A percentile compares a stretch with the other conserved stretches of the same genome.
phyloP scores from a whole-genome alignment of 768 basidiomycete genomes.

The Phaffia tasmanica region DNA sequence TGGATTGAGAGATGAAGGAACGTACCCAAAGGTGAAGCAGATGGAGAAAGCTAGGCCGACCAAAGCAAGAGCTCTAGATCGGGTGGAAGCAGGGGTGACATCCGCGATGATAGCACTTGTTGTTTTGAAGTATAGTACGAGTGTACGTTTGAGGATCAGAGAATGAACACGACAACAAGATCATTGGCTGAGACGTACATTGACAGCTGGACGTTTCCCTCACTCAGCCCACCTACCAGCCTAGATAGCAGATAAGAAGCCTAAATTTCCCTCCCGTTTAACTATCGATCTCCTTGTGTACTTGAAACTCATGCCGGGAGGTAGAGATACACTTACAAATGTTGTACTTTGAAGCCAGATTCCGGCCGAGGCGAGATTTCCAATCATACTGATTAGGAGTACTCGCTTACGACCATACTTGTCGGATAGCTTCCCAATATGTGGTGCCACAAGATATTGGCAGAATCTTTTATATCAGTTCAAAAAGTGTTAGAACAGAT shows the following conservation, averaged over 20 bases:
- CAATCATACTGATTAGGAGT: constrained; percentile 76
- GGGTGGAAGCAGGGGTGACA: constrained; percentile 64
- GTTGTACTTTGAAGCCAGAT: constrained; percentile 74
- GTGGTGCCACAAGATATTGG: constrained; percentile 64
- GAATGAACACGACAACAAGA: not conserved
- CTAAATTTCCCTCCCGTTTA: constrained; percentile 22
- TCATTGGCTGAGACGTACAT: constrained; percentile 51
- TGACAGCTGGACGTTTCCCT: constrained; percentile 93
- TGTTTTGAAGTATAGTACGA: constrained; percentile 16
- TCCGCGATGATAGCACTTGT: constrained; percentile 87
- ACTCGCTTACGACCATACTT: constrained; percentile 76
- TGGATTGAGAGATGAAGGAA: not conserved
- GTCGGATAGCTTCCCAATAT: constrained; percentile 75
- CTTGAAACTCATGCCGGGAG: not conserved
- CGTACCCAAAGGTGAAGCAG: constrained; percentile 52
- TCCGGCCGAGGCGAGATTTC: constrained; percentile 80
- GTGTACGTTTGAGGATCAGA: not conserved
- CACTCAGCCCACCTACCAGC: constrained; percentile 81
- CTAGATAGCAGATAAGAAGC: constrained; percentile 76
- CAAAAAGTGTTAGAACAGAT: not conserved
- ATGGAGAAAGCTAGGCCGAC: constrained; percentile 95
- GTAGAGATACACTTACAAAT: constrained; percentile 44
- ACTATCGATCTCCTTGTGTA: not conserved
- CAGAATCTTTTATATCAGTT: constrained; percentile 33
- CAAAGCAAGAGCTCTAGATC: constrained; percentile 75